Base-by-base conservation (phyloP, 208 protist genomes). In the Leishmania tarentolae region DNA sequence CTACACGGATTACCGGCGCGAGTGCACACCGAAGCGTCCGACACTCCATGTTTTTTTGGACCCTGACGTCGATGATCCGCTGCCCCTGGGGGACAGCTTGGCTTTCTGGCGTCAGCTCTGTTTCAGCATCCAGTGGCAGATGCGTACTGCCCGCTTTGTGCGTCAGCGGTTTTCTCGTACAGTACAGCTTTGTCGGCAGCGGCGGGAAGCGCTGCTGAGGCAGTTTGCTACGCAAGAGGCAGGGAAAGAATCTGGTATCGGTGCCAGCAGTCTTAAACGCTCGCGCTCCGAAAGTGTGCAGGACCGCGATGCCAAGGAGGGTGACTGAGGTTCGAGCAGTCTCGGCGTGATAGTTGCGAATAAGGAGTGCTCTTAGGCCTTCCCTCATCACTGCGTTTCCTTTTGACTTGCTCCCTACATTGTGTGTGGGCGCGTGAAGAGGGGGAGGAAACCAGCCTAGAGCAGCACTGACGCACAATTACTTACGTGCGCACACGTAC, bases 11-110 rank as follows among this genome's bases (percentile, higher is more conserved):
- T 90, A 96, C 75, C 91, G 90, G 53, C 79, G 75, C n/a, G 88
- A 93, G 57, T 92, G 81, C 71, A 83, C 84, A 37, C 91, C 90
- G 37, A 88, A 86, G 52, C 88, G 93, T 13, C 93, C 93, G 15
- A 93, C 86, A 35, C 79, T 96, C 70, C 93, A 96, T 66, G 93
- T 96, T 0, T 84, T 87, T 40, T 83, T 94, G 9, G 91, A 96
- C 72, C 82, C 87, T 35, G 91, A 95, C 61, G 88, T 94, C 59
- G 93, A 96, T 81, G 76, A 87, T 13, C 85, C 90, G 13, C 77
- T 96, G 42, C 71, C 84, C 31, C 31, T 92, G 72, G 80, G 53
- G 19, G 85, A 91, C 44, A 94, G 90, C 70, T 69, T 90, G 53
- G 76, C 61, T 46, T 91, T 91, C 83, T 94, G 89, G 90, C 85